Conservation (phyloP, 2,329 filamentous ascomycete species). For the Cryphonectria parasitica region DNA sequence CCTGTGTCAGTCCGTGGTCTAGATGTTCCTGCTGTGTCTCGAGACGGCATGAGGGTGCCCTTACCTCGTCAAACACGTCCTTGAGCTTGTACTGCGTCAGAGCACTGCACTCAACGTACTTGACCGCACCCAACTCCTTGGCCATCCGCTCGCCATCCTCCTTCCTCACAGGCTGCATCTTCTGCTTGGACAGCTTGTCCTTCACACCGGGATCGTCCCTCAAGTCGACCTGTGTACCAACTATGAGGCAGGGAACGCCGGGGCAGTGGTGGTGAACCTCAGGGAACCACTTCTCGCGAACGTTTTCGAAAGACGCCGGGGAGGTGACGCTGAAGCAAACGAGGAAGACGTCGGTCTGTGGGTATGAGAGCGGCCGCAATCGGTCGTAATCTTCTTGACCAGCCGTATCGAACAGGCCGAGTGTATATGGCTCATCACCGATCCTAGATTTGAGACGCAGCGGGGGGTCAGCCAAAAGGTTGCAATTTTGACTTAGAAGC, state of each 20-base stretch:
- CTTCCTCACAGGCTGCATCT: slow-evolving; percentile 90
- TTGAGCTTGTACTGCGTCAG: slow-evolving; percentile 98
- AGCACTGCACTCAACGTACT: slow-evolving; percentile 98
- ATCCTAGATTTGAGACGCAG: slow-evolving; percentile 66
- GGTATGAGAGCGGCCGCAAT: slow-evolving; percentile 93
- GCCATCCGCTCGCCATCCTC: slow-evolving; percentile 97
- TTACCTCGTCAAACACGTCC: slow-evolving; percentile 98
- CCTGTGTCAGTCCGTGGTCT: slow-evolving; percentile 17
- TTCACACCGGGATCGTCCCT: slow-evolving; percentile 84
- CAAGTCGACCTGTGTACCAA: slow-evolving; percentile 96
- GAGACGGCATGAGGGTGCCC: slow-evolving; percentile 32
- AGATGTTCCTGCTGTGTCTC: not conserved
- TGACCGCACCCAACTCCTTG: slow-evolving; percentile 94
- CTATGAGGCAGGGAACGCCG: slow-evolving; percentile 95
- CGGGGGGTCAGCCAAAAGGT: slow-evolving; percentile 18
- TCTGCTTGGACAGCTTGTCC: slow-evolving; percentile 93
- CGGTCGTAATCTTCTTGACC: slow-evolving; percentile 99
- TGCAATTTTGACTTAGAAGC: slow-evolving; percentile 3
- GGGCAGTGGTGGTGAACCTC: slow-evolving; percentile 99
- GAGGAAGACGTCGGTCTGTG: slow-evolving; percentile 97
- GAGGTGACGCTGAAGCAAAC: slow-evolving; percentile 99
- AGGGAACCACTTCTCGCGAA: slow-evolving; percentile 98
- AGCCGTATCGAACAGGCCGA: slow-evolving; percentile 97
- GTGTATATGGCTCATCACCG: slow-evolving; percentile 96
- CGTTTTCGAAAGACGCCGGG: slow-evolving; percentile 98